A percentile compares a stretch with the other conserved stretches of the same genome.
These are phyloP conservation scores for Solanum corneliomulleri DNA, from an alignment of 257 asterid species.

Conservation along the genomic window DNA sequence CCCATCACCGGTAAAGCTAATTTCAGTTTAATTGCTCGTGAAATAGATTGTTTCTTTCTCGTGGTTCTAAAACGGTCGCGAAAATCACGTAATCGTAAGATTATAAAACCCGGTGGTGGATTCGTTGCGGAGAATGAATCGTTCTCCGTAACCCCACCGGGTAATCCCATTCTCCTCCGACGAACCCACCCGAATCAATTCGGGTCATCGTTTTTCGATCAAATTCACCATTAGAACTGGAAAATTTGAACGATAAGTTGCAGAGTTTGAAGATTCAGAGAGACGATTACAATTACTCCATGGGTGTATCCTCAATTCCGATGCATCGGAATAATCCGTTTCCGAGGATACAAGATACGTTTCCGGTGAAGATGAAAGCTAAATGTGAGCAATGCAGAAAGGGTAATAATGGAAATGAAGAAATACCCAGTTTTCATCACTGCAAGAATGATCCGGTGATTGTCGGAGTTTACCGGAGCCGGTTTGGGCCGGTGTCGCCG, in stretches of 20 bases:
- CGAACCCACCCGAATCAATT: conserved; percentile 20
- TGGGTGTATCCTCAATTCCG: conserved; percentile 16
- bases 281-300: conserved; percentile 18
- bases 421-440: conserved; percentile 40
- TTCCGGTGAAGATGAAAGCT: conserved; percentile 16
- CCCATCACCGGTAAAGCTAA: conserved; percentile 76
- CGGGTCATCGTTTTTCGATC: conserved; percentile 23
- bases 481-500: conserved; percentile 44
- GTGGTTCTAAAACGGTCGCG: conserved; percentile 76
- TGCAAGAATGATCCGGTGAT: conserved; percentile 59
- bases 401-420: conserved; percentile 7
- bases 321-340: not conserved
- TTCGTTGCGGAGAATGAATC: conserved; percentile 9
- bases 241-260: conserved; percentile 26
- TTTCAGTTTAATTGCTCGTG: conserved; percentile 39
- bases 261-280: conserved; percentile 18
- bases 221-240: conserved; percentile 22
- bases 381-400: conserved; percentile 36
- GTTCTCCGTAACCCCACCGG: conserved; percentile 24
- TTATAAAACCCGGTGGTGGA: conserved; percentile 24
- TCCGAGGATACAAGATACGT: conserved; percentile 16
- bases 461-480: conserved; percentile 4
- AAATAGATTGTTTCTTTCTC: conserved; percentile 44
- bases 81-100: conserved; percentile 42
- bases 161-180: conserved; percentile 41